Evolutionary conservation across 495 filamentous ascomycete genomes (phyloP).

Genomic region (Hyaloscypha finlandica): DNA sequence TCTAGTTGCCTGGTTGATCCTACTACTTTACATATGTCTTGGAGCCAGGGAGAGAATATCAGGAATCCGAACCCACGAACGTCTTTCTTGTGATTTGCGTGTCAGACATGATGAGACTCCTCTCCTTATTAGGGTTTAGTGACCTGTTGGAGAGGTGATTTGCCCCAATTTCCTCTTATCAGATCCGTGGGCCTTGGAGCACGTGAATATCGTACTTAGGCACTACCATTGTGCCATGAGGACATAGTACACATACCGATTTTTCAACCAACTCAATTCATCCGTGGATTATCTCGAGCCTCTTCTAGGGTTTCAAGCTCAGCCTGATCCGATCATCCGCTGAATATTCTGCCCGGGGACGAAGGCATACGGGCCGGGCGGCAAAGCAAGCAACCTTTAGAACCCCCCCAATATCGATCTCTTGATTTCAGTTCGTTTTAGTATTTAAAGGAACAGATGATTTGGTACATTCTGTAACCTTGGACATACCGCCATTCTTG

Average conservation of each 20-base stretch:
- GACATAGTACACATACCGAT: too few relatives aligned
- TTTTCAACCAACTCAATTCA: too few relatives aligned
- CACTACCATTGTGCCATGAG: too few relatives aligned
- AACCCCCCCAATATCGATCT: too few relatives aligned
- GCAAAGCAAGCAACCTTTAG: not conserved
- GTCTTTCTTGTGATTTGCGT: not conserved
- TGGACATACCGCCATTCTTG: not conserved
- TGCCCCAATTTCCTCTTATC: not conserved
- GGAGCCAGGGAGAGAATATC: slow-evolving; percentile 1
- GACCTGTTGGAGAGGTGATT: not conserved
- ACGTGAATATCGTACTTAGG: too few relatives aligned
- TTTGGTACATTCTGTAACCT: not conserved
- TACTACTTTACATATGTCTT: slow-evolving; percentile 24
- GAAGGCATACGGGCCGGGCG: too few relatives aligned
- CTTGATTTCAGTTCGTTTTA: not conserved
- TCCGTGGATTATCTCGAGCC: too few relatives aligned
- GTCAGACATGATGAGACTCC: not conserved
- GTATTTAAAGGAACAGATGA: not conserved
- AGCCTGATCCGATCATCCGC: too few relatives aligned
- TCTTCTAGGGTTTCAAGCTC: too few relatives aligned
- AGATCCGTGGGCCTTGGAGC: not conserved
- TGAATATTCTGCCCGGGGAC: too few relatives aligned
- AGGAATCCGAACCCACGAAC: slow-evolving; percentile 1
- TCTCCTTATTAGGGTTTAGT: not conserved
- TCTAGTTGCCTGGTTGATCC: slow-evolving; percentile 10